Evolutionary conservation across 768 basidiomycete species (phyloP).

Genomic region (Amanita pseudoporphyria): DNA sequence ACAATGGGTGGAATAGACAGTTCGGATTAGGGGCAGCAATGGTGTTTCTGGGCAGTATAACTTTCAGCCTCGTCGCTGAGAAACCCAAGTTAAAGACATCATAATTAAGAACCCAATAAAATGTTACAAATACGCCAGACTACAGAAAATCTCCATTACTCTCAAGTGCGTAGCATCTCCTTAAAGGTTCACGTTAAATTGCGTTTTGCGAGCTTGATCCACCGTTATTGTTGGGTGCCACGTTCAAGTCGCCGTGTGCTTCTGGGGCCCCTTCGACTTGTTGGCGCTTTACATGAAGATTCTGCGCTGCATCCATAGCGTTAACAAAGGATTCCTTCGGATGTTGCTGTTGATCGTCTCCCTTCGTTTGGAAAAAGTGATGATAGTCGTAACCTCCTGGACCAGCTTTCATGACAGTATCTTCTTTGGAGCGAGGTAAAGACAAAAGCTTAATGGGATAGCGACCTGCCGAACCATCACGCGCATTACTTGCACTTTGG

Average conservation of each 20-base stretch:
- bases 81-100: constrained; percentile 15
- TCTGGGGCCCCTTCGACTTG: too few species aligned
- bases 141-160: neutral
- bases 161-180: too few species aligned
- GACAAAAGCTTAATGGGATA: neutral
- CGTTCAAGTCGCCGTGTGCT: neutral
- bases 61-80: constrained; percentile 36
- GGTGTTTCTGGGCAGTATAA: constrained; percentile 62
- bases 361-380: neutral
- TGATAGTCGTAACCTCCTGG: neutral
- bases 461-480: too few species aligned
- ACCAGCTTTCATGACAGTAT: neutral
- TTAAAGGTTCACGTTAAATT: neutral
- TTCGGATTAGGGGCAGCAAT: constrained; percentile 59
- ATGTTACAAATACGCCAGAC: neutral
- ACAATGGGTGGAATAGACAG: constrained; percentile 57
- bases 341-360: too few species aligned
- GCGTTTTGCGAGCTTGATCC: neutral
- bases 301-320: too few species aligned
- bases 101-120: constrained; percentile 2
- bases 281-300: too few species aligned
- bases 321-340: too few species aligned
- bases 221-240: neutral
- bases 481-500: neutral
- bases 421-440: neutral